Evolutionary conservation across 176 grass and related monocot species (phyloP).

Genomic region (Oryza brachyantha): DNA sequence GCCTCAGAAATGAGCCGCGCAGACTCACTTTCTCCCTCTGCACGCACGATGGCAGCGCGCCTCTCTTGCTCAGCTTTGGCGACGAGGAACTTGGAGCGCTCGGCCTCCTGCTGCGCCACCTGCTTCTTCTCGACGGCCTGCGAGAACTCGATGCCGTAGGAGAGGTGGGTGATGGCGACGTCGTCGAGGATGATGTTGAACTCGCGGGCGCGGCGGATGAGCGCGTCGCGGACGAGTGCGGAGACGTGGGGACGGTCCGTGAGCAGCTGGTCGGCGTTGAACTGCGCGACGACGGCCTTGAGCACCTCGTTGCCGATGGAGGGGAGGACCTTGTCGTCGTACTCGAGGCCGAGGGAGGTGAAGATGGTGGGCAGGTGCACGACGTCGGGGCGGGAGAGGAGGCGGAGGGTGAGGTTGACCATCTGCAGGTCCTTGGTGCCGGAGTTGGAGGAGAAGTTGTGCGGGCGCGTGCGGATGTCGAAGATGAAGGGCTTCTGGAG

Average conservation of each 20-base stretch:
- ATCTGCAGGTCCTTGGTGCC: conserved; percentile 99
- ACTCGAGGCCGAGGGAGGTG: conserved; percentile 96
- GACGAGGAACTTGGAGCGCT: conserved; percentile 99
- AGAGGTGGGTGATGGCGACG: conserved; percentile 98
- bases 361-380: conserved; percentile 89
- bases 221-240: conserved; percentile 81
- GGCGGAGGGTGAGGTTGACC: conserved; percentile 91
- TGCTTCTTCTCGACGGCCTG: conserved; percentile 99
- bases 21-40: conserved; percentile 88
- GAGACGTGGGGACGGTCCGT: conserved; percentile 91
- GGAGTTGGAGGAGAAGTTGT: conserved; percentile 96
- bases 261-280: conserved; percentile 98
- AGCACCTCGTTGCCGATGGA: conserved; percentile 99
- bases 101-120: conserved; percentile 98
- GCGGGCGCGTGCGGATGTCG: conserved; percentile 94
- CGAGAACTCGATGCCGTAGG: conserved; percentile 92
- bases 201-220: conserved; percentile 84
- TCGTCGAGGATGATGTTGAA: conserved; percentile 99
- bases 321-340: conserved; percentile 98
- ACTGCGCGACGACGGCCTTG: conserved; percentile 98
- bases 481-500: conserved; percentile 97
- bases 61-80: conserved; percentile 93
- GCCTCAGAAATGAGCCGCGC: conserved; percentile 89
- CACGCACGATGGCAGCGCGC: conserved; percentile 82
- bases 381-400: conserved; percentile 92